phyloP scores from a whole-genome alignment of 495 filamentous ascomycete species.

The Xylaria sp. region DNA sequence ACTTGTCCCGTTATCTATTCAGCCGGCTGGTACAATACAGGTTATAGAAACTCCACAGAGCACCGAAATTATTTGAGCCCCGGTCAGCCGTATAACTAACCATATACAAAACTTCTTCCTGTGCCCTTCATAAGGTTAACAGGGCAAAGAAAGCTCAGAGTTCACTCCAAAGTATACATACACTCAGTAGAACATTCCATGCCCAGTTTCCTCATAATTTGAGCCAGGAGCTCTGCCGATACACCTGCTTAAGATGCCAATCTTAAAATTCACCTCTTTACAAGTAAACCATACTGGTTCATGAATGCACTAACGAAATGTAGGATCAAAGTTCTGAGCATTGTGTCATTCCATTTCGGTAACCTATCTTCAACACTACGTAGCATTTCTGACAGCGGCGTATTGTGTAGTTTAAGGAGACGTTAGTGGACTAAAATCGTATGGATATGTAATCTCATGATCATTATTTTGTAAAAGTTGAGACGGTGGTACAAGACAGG shows the following conservation, averaged over 20 bases:
- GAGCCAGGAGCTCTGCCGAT: not conserved
- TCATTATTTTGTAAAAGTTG: not conserved
- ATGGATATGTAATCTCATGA: slow-evolving; percentile 13
- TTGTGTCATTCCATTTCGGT: not conserved
- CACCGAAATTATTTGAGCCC: too few species aligned
- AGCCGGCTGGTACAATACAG: too few species aligned
- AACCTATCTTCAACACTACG: not conserved
- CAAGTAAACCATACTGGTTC: not conserved
- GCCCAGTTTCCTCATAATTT: not conserved
- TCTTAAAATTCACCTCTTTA: not conserved
- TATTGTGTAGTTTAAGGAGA: not conserved
- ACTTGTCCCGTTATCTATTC: not conserved
- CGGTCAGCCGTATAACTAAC: too few species aligned
- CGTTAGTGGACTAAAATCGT: not conserved
- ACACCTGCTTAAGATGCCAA: not conserved
- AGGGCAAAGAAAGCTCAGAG: not conserved
- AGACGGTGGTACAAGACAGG: not conserved
- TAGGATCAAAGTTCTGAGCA: not conserved
- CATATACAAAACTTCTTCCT: too few species aligned
- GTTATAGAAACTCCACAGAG: too few species aligned
- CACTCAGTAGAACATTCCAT: not conserved
- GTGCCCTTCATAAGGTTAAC: too few species aligned
- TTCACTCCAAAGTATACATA: not conserved
- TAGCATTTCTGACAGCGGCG: not conserved
- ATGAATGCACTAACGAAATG: not conserved